Percentiles rank a stretch among this genome's conserved stretches.
Conservation (phyloP, 805 yeast species). For the Saccharomycopsis fodiens region DNA sequence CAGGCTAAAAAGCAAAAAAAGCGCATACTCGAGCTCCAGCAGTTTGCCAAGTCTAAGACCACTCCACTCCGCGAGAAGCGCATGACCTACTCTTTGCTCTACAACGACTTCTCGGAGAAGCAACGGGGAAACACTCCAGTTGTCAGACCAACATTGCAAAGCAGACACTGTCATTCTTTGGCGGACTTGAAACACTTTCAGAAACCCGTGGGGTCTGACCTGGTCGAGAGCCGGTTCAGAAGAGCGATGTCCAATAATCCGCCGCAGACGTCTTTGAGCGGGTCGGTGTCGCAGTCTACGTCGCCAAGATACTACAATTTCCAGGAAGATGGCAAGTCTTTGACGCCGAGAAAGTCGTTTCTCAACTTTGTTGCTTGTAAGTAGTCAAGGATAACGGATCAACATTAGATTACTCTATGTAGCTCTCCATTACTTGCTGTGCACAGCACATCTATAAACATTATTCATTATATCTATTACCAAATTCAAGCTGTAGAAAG, state of each 20-base stretch:
- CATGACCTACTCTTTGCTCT: constrained; percentile 14
- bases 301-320: background rate
- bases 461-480: too few relatives aligned
- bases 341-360: constrained; percentile 8
- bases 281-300: too few relatives aligned
- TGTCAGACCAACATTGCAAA: too few relatives aligned
- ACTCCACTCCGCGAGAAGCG: constrained; percentile 4
- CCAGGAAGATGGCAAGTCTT: background rate
- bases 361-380: constrained; percentile 9
- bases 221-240: constrained; percentile 1
- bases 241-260: background rate
- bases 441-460: too few relatives aligned
- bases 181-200: constrained; percentile 7
- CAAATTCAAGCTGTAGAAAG: too few relatives aligned
- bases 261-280: background rate
- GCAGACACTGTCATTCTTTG: constrained; percentile 1
- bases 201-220: background rate
- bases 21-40: constrained; percentile 13
- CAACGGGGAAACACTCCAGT: background rate
- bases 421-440: too few relatives aligned
- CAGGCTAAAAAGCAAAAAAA: constrained; percentile 10
- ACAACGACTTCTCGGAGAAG: constrained; percentile 7
- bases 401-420: too few relatives aligned
- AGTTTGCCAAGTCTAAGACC: background rate
- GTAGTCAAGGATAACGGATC: background rate